Evolutionary conservation across 768 basidiomycete genomes (phyloP).

Genomic region (Pleurotus citrinopileatus): DNA sequence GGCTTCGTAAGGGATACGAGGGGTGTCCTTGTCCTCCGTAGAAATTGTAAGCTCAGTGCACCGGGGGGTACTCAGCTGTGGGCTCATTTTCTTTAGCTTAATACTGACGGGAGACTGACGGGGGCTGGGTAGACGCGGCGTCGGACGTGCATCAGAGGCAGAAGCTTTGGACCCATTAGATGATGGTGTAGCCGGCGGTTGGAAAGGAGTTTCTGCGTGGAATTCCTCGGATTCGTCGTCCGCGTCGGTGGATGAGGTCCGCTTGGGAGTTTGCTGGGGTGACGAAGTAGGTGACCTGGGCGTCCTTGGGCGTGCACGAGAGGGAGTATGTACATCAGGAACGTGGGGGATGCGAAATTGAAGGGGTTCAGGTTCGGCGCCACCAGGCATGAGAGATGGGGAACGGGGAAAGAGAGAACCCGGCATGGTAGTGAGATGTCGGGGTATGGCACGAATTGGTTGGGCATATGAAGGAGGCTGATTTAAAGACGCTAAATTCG

Average conservation of each 20-base stretch:
- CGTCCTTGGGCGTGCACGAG: constrained; percentile 7
- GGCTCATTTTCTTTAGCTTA: no score
- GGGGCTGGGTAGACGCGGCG: not conserved
- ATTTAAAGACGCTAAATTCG: not conserved
- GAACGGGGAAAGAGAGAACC: constrained; percentile 77
- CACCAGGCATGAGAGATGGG: constrained; percentile 41
- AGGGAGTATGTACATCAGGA: constrained; percentile 28
- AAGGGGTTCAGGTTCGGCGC: constrained; percentile 39
- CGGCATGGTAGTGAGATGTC: constrained; percentile 63
- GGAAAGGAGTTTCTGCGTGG: constrained; percentile 24
- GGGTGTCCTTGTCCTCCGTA: constrained; percentile 17
- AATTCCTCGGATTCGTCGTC: not conserved
- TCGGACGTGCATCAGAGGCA: not conserved
- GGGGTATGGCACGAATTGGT: constrained; percentile 29
- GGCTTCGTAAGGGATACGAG: constrained; percentile 16
- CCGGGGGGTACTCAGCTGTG: no score
- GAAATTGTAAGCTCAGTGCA: not conserved
- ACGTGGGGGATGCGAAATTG: constrained; percentile 17
- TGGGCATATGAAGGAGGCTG: constrained; percentile 30
- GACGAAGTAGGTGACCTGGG: constrained; percentile 1
- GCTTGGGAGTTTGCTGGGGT: constrained; percentile 7
- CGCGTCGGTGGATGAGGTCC: constrained; percentile 12
- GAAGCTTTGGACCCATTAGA: constrained; percentile 18
- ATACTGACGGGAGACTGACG: not conserved
- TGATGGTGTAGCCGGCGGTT: constrained; percentile 34